Percentiles rank a stretch among this genome's conserved stretches.
phyloP scores from a whole-genome alignment of 345 rosid genomes.

The Nephelium lappaceum region DNA sequence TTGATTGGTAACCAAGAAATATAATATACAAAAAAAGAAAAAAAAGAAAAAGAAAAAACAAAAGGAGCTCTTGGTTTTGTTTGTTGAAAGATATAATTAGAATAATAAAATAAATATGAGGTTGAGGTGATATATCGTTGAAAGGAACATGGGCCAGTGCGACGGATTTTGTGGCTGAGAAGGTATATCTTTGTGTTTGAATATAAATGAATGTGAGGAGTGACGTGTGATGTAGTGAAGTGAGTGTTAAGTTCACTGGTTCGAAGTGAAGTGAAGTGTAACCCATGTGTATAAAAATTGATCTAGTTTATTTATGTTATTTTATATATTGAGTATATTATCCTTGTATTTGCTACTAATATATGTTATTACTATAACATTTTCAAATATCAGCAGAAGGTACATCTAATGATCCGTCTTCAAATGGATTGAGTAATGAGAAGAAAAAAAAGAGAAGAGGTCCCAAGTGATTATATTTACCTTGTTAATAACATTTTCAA shows the following conservation, averaged over 20 bases:
- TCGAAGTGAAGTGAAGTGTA: not conserved
- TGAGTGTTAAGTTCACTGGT: conserved; percentile 54
- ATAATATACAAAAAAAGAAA: conserved; percentile 18
- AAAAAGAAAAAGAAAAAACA: too few relatives aligned
- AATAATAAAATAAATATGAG: conserved; percentile 17
- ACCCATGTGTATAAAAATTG: too few relatives aligned
- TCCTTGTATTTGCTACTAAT: too few relatives aligned
- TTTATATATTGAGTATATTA: too few relatives aligned
- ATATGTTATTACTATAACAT: too few relatives aligned
- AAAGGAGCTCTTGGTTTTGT: conserved; percentile 19
- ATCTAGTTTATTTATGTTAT: too few relatives aligned
- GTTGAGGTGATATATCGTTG: conserved; percentile 22
- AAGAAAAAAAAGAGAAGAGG: too few relatives aligned
- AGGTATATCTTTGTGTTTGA: not conserved
- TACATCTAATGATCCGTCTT: too few relatives aligned
- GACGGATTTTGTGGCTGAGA: not conserved
- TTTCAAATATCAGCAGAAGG: too few relatives aligned
- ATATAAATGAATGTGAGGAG: not conserved
- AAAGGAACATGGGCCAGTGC: conserved; percentile 27
- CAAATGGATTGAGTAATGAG: too few relatives aligned
- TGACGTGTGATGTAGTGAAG: conserved; percentile 50
- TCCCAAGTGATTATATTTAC: too few relatives aligned
- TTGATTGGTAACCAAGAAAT: conserved; percentile 52
- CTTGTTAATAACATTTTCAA: too few relatives aligned
- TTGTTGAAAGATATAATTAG: conserved; percentile 15